phyloP scores from a whole-genome alignment of 2,329 filamentous ascomycete species.

The Amesomyces nigricolor region DNA sequence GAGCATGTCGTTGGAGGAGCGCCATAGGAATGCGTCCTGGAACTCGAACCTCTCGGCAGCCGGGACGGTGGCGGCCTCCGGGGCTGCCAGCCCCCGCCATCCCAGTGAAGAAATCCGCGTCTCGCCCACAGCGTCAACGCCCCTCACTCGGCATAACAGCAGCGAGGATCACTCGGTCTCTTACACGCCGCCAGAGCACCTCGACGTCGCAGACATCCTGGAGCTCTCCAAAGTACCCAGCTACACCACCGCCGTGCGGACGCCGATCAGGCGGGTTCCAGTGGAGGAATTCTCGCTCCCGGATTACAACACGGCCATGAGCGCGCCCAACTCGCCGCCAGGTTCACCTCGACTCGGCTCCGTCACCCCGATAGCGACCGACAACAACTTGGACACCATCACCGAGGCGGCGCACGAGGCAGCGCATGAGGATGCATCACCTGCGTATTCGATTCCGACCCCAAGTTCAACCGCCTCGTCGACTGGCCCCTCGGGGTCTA shows the following conservation, averaged over 20 bases:
- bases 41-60: conserved; percentile 41
- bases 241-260: conserved; percentile 67
- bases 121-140: conserved; percentile 37
- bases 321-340: conserved; percentile 49
- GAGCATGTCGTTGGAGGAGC: conserved; percentile 53
- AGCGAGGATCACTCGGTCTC: conserved; percentile 46
- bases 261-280: conserved; percentile 51
- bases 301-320: conserved; percentile 60
- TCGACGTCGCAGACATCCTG: conserved; percentile 54
- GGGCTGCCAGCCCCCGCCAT: conserved; percentile 32
- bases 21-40: conserved; percentile 42
- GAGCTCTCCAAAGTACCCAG: conserved; percentile 70
- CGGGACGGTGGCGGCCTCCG: conserved; percentile 31
- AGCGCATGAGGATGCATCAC: neutral
- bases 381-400: conserved; percentile 29
- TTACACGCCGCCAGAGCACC: conserved; percentile 51
- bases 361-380: conserved; percentile 30
- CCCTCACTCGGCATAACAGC: conserved; percentile 50
- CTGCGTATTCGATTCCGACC: neutral
- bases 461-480: neutral
- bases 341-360: conserved; percentile 38
- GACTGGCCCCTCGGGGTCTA: neutral
- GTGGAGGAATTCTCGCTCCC: conserved; percentile 51
- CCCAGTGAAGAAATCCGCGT: conserved; percentile 32
- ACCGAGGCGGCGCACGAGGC: conserved; percentile 19